Conservation (phyloP, 805 yeast species). For the Candida koratica region DNA sequence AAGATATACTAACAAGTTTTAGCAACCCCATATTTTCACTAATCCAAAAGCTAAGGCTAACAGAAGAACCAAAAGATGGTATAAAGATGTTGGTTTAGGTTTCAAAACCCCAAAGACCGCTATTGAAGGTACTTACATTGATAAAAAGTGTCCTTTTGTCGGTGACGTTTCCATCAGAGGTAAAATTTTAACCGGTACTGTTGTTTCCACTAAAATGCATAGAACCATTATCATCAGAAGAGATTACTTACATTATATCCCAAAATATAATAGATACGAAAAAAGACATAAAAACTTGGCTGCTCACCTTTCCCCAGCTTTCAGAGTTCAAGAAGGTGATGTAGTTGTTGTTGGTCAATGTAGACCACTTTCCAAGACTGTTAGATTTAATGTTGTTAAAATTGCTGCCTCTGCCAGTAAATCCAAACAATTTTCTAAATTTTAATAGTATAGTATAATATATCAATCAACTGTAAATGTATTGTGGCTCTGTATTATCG, state of each 20-base stretch:
- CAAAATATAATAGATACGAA: constrained; percentile 99
- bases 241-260: constrained; percentile 99
- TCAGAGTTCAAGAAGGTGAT: constrained; percentile 99
- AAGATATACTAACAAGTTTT: constrained; percentile 16
- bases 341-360: constrained; percentile 99
- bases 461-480: constrained; percentile 5
- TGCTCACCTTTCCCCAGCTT: constrained; percentile 99
- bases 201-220: constrained; percentile 99
- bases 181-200: constrained; percentile 98
- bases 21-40: constrained; percentile 99
- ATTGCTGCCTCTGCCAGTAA: constrained; percentile 86
- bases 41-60: constrained; percentile 99
- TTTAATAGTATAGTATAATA: constrained; percentile 47
- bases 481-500: neutral
- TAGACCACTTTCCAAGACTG: constrained; percentile 99
- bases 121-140: constrained; percentile 97
- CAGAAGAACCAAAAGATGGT: constrained; percentile 99
- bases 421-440: constrained; percentile 94
- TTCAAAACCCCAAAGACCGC: constrained; percentile 99
- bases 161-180: constrained; percentile 99
- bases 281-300: constrained; percentile 99
- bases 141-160: constrained; percentile 99
- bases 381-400: constrained; percentile 98
- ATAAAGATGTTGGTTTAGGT: constrained; percentile 99
- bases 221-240: constrained; percentile 99